Evolutionary conservation across 2,329 filamentous ascomycete genomes (phyloP).

Genomic region (Mycocentrospora acerina): DNA sequence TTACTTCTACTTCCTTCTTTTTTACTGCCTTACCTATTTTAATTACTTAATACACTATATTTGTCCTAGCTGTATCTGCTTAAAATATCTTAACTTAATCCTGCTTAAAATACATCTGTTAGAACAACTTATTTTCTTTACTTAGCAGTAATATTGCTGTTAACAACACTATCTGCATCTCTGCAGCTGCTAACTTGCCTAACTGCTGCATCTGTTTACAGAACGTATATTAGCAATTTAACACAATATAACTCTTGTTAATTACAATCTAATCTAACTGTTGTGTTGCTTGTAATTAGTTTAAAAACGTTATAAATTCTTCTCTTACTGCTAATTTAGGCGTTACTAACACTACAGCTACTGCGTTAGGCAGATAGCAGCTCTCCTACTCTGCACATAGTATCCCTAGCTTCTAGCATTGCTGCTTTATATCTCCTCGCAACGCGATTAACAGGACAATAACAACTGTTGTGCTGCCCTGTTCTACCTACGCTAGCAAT

Average conservation of each 20-base stretch:
- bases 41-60: slow-evolving; percentile 5
- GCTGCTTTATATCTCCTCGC: too few relatives aligned
- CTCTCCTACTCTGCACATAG: slow-evolving; percentile 19
- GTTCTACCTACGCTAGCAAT: too few relatives aligned
- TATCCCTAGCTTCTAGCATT: slow-evolving; percentile 11
- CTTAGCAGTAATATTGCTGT: slow-evolving; percentile 21
- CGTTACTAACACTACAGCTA: slow-evolving; percentile 23
- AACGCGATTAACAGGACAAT: too few relatives aligned
- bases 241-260: slow-evolving; percentile 21
- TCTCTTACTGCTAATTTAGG: slow-evolving; percentile 21
- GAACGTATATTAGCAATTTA: slow-evolving; percentile 15
- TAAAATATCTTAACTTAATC: slow-evolving; percentile 12
- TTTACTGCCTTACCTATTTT: not conserved
- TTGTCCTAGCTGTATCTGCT: slow-evolving; percentile 5
- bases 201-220: slow-evolving; percentile 14
- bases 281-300: slow-evolving; percentile 11
- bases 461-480: too few relatives aligned
- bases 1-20: slow-evolving; percentile 4
- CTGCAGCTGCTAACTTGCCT: slow-evolving; percentile 10
- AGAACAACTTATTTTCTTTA: slow-evolving; percentile 14
- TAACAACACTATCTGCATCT: slow-evolving; percentile 24
- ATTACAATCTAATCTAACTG: slow-evolving; percentile 22
- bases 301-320: slow-evolving; percentile 22
- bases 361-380: slow-evolving; percentile 10
- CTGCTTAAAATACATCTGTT: slow-evolving; percentile 8